Base-by-base conservation (phyloP, 768 basidiomycete species). In the Collybia mongolica region DNA sequence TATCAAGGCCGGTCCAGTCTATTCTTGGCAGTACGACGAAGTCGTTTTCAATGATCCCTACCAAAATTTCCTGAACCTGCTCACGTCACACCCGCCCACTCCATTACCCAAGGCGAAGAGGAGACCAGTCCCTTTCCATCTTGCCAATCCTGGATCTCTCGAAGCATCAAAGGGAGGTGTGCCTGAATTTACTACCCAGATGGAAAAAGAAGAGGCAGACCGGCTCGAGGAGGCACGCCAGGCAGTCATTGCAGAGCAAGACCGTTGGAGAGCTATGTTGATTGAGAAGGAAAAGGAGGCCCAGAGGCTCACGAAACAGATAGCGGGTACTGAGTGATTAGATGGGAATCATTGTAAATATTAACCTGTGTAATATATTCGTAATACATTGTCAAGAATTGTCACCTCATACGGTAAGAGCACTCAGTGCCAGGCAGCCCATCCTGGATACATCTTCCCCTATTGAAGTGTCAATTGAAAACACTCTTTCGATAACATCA, bases 21-120 rank as follows among this genome's bases (percentile, higher is more conserved):
- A 97, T 65, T 90, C 93, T 0, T 99, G 96, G 95, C 96, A 98
- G 61, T 98, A 98, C 70, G 96, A 98, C 68, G 97, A 99, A 70
- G 81, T 98, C 55, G 92, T 98, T 45, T 98, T 99, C 71, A 81
- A 85, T 62, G 96, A 98, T 59, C 97, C 97, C 1, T 92, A 87
- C 55, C 85, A 90, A 51, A 76, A 84, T 32, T 94, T 98, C 71
- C 80, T 97, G 54, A 82, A 84, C 57, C 75, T 89, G 44, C 80
- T 98, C 45, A 87, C 84, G 0, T 70, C 76, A n/a, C 81, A 95
- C 62, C 85, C 91, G 1, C 93, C 95, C 0, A 94, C 89, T 0
- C 84, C 84, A 2, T 72, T 98, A 0, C 88, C 90, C 1, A 87
- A 80, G 56, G 56, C 49, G 22, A 84, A 75, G 59, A 71, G 73